These are phyloP conservation scores for Cynanchum wilfordii DNA, from an alignment of 257 asterid genomes.

Conservation along the genomic window DNA sequence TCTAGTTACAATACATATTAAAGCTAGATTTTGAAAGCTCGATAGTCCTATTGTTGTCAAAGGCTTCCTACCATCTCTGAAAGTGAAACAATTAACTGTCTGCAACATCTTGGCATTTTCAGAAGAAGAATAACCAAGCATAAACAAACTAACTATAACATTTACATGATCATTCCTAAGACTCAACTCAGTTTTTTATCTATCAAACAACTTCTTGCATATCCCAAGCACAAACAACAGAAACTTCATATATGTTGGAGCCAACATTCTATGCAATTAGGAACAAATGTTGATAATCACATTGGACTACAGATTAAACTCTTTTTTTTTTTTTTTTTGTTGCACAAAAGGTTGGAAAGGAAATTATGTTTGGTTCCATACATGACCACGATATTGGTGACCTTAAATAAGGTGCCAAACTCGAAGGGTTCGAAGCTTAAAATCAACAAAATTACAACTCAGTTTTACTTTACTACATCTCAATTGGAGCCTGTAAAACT, in stretches of 20 bases:
- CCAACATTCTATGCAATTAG: background rate
- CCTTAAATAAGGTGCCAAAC: too few relatives aligned
- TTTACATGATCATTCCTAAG: background rate
- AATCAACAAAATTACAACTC: too few relatives aligned
- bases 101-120: background rate
- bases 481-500: too few relatives aligned
- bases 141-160: background rate
- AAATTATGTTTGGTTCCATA: too few relatives aligned
- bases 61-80: background rate
- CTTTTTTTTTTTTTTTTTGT: too few relatives aligned
- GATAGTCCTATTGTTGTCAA: background rate
- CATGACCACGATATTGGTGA: too few relatives aligned
- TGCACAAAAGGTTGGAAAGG: too few relatives aligned
- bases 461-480: too few relatives aligned
- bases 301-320: too few relatives aligned
- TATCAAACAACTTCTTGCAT: background rate
- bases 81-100: background rate
- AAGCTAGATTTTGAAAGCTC: background rate
- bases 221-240: background rate
- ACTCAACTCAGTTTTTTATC: background rate
- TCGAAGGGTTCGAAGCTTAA: too few relatives aligned
- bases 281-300: too few relatives aligned
- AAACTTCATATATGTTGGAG: background rate
- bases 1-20: background rate
- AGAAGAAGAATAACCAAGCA: background rate